phyloP scores from a whole-genome alignment of 1,284 basidiomycete genomes.

The Coriolopsis trogii region DNA sequence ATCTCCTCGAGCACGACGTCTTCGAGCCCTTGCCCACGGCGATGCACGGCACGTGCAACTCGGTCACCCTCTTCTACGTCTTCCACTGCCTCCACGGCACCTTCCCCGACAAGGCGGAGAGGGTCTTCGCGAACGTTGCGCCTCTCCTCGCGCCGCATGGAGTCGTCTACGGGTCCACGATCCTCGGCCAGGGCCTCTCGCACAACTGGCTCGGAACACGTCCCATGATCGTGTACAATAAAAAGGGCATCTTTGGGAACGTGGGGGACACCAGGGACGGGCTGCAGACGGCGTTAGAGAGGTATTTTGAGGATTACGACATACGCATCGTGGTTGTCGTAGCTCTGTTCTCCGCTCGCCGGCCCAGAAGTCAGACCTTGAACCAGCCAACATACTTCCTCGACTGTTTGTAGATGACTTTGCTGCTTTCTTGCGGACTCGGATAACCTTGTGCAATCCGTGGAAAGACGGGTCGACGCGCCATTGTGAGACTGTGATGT shows the following conservation, averaged over 20 bases:
- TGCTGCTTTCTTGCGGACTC: no score
- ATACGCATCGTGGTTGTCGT: conserved; percentile 24
- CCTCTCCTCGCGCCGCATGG: conserved; percentile 23
- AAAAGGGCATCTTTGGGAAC: conserved; percentile 27
- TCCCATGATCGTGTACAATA: conserved; percentile 24
- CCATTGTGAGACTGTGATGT: no score
- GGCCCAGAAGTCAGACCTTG: no score
- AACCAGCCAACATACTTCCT: no score
- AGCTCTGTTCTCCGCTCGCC: conserved; percentile 20
- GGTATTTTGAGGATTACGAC: conserved; percentile 25
- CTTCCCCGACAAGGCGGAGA: conserved; percentile 24
- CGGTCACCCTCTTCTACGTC: conserved; percentile 29
- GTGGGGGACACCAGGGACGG: conserved; percentile 19
- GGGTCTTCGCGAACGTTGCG: conserved; percentile 15
- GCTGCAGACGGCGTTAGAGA: conserved; percentile 21
- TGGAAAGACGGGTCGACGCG: no score
- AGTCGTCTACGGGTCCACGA: conserved; percentile 29
- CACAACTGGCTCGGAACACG: conserved; percentile 28
- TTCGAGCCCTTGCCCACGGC: conserved; percentile 21
- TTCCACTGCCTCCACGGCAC: conserved; percentile 29
- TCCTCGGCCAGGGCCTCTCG: conserved; percentile 20
- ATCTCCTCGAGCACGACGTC: conserved; percentile 22
- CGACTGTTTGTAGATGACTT: no score
- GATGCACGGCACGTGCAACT: conserved; percentile 21
- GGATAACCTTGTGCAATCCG: no score